Conservation (phyloP, 2,329 filamentous ascomycete species). For the Fusarium buharicum region DNA sequence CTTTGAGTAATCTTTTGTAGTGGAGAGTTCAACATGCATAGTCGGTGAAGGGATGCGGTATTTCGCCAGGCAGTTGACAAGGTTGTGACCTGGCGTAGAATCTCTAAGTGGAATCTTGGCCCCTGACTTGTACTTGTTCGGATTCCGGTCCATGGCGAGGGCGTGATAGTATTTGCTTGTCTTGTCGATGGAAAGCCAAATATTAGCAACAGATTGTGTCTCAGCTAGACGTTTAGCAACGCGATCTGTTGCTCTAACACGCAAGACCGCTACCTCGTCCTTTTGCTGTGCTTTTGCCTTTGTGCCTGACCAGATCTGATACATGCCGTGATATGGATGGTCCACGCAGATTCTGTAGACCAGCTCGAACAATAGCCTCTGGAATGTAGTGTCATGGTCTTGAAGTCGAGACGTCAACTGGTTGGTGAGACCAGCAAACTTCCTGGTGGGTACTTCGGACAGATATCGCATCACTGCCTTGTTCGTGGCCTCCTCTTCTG, state of each 20-base stretch:
- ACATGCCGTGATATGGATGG: slow-evolving; percentile 97
- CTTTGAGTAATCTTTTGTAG: slow-evolving; percentile 77
- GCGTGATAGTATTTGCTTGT: slow-evolving; percentile 74
- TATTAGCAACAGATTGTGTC: slow-evolving; percentile 60
- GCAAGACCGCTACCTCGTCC: slow-evolving; percentile 78
- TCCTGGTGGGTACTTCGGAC: slow-evolving; percentile 81
- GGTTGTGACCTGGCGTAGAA: slow-evolving; percentile 68
- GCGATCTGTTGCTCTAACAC: slow-evolving; percentile 76
- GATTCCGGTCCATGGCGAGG: slow-evolving; percentile 72
- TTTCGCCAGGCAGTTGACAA: slow-evolving; percentile 71
- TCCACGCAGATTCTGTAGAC: slow-evolving; percentile 88
- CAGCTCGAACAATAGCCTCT: slow-evolving; percentile 76
- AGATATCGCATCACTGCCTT: slow-evolving; percentile 77
- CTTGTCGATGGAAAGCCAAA: slow-evolving; percentile 78
- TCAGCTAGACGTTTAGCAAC: slow-evolving; percentile 71
- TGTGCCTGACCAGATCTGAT: slow-evolving; percentile 89
- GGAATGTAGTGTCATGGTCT: slow-evolving; percentile 76
- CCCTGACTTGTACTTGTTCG: slow-evolving; percentile 73
- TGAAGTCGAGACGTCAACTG: slow-evolving; percentile 94
- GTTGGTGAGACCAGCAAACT: slow-evolving; percentile 94
- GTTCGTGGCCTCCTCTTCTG: slow-evolving; percentile 80
- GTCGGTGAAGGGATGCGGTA: slow-evolving; percentile 87
- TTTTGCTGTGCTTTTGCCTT: slow-evolving; percentile 74
- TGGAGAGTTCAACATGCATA: slow-evolving; percentile 80
- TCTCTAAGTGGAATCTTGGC: slow-evolving; percentile 72